These are phyloP conservation scores for Hyaloscypha variabilis DNA, from an alignment of 495 filamentous ascomycete genomes.

Conservation along the genomic window DNA sequence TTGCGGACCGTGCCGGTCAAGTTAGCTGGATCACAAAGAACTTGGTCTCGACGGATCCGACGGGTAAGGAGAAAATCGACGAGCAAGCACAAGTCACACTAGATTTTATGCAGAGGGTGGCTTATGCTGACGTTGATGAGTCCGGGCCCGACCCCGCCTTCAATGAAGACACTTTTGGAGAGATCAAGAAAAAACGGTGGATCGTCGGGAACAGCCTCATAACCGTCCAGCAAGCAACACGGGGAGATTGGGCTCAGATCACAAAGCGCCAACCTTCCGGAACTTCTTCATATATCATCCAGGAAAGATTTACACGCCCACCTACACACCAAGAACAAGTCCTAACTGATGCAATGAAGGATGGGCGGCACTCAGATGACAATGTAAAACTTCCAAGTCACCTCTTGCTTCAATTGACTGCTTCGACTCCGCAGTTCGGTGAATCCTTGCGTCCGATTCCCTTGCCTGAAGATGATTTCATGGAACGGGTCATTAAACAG, in stretches of 20 bases:
- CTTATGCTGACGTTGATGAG: constrained; percentile 81
- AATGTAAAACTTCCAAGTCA: constrained; percentile 76
- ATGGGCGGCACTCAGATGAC: constrained; percentile 43
- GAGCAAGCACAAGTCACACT: constrained; percentile 93
- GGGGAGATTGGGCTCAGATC: constrained; percentile 75
- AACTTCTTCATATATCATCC: constrained; percentile 75
- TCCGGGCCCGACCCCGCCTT: constrained; percentile 68
- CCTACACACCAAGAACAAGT: constrained; percentile 67
- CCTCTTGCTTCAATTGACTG: constrained; percentile 77
- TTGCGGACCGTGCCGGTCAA: constrained; percentile 79
- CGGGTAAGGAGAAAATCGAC: constrained; percentile 76
- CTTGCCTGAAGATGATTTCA: constrained; percentile 79
- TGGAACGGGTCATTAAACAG: constrained; percentile 70
- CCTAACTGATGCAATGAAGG: constrained; percentile 48
- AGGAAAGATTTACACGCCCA: constrained; percentile 68
- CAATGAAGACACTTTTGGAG: constrained; percentile 61
- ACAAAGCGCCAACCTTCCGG: constrained; percentile 84
- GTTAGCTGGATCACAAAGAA: constrained; percentile 92
- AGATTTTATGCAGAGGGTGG: constrained; percentile 92
- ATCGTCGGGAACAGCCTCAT: constrained; percentile 85
- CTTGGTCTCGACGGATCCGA: constrained; percentile 71
- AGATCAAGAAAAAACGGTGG: constrained; percentile 77
- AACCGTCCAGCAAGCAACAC: constrained; percentile 77
- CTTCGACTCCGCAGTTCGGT: constrained; percentile 64
- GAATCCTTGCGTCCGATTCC: constrained; percentile 70